These are phyloP conservation scores for Pelargonium cotyledonis DNA, from an alignment of 441 rosid species.

Conservation along the genomic window DNA sequence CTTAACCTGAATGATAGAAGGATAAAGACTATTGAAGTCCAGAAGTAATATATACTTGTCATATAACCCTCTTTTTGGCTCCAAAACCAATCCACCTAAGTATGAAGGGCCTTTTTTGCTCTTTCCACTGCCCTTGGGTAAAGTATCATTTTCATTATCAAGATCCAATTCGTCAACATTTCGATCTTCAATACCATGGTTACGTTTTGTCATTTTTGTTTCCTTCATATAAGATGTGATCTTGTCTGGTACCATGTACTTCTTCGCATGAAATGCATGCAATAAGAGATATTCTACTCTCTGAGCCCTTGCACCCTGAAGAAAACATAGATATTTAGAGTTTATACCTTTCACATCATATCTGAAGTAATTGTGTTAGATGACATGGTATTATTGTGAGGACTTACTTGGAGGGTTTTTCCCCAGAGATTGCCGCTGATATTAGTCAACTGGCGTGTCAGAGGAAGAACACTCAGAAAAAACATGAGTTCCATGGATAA, in stretches of 20 bases:
- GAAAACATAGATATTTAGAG: constrained; percentile 18
- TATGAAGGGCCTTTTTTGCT: constrained; percentile 84
- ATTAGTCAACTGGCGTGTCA: constrained; percentile 91
- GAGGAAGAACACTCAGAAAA: constrained; percentile 92
- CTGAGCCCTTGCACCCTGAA: constrained; percentile 96
- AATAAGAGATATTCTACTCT: constrained; percentile 87
- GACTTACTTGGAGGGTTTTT: constrained; percentile 87
- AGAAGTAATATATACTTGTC: constrained; percentile 89
- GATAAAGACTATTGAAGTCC: constrained; percentile 97
- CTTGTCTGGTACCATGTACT: constrained; percentile 93
- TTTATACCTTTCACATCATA: not conserved
- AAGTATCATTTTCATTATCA: constrained; percentile 43
- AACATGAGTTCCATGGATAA: constrained; percentile 98
- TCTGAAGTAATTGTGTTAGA: constrained; percentile 9
- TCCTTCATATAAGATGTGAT: constrained; percentile 49
- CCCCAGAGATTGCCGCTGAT: constrained; percentile 99
- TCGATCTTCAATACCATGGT: constrained; percentile 39
- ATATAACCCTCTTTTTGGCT: constrained; percentile 91
- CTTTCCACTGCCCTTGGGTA: constrained; percentile 41
- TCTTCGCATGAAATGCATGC: constrained; percentile 89
- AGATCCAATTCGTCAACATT: constrained; percentile 42
- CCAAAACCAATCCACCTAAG: constrained; percentile 95
- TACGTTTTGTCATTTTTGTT: constrained; percentile 48
- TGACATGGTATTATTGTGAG: constrained; percentile 9
- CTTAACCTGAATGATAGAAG: constrained; percentile 94